Conservation (phyloP, 2,329 filamentous ascomycete species). For the Purpureocillium lavendulum region DNA sequence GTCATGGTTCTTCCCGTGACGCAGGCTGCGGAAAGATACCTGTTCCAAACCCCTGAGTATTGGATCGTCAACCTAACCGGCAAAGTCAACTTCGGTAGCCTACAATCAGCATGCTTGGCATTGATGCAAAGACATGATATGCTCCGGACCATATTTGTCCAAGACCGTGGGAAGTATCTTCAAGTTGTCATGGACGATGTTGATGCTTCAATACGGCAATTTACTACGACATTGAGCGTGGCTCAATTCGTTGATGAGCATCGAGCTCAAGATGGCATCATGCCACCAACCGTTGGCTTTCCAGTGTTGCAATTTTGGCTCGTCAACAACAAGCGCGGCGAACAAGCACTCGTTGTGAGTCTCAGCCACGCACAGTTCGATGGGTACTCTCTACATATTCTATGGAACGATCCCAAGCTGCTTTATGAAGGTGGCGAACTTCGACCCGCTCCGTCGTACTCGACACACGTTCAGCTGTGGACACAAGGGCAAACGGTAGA, state of each 20-base stretch:
- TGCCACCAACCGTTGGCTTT: background rate
- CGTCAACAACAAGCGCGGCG: conserved; percentile 1
- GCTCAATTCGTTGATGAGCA: conserved; percentile 6
- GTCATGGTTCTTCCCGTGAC: conserved; percentile 3
- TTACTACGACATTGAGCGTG: conserved; percentile 2
- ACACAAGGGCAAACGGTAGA: background rate
- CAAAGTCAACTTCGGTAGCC: background rate
- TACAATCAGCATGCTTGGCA: conserved; percentile 10
- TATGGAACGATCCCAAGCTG: conserved; percentile 26
- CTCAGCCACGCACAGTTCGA: conserved; percentile 41
- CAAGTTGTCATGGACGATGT: conserved; percentile 7
- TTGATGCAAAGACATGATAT: conserved; percentile 41
- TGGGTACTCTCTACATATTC: conserved; percentile 30
- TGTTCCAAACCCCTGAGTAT: conserved; percentile 7
- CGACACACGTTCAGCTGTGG: conserved; percentile 3
- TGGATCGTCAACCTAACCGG: conserved; percentile 5
- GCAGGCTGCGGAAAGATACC: conserved; percentile 4
- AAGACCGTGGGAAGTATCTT: background rate
- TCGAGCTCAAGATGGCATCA: conserved; percentile 1
- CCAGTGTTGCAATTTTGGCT: conserved; percentile 1
- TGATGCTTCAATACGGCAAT: conserved; percentile 1
- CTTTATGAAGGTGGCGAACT: conserved; percentile 20
- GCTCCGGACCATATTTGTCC: conserved; percentile 52
- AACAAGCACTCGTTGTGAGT: conserved; percentile 9
- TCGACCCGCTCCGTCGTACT: background rate